phyloP scores from a whole-genome alignment of 2,329 filamentous ascomycete species.

The Magnaporthiopsis rhizophila region DNA sequence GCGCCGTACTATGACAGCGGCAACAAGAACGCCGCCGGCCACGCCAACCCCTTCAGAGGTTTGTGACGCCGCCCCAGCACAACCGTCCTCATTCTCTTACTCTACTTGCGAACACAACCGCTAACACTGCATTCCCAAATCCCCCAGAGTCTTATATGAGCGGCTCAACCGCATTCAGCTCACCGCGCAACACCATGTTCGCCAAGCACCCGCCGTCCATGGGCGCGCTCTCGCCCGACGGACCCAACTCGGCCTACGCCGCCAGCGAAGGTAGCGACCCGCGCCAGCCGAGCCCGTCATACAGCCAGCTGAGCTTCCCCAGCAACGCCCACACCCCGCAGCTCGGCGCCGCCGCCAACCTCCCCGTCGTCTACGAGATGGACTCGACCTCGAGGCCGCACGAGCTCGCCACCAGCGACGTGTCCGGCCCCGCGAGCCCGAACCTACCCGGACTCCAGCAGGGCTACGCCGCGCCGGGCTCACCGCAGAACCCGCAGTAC shows the following conservation, averaged over 20 bases:
- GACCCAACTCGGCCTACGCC: neutral
- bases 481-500: neutral
- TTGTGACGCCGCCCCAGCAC: neutral
- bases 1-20: neutral
- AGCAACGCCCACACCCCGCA: neutral
- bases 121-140: neutral
- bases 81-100: no score
- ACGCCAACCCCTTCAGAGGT: constrained; percentile 1
- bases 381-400: constrained; percentile 1
- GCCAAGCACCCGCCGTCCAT: neutral
- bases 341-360: neutral
- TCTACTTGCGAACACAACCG: neutral
- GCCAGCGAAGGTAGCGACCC: neutral
- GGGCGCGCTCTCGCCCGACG: neutral
- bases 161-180: neutral
- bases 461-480: neutral
- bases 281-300: constrained; percentile 1
- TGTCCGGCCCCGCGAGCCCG: neutral
- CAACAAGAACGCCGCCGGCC: neutral
- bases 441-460: neutral
- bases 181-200: neutral
- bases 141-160: constrained; percentile 4
- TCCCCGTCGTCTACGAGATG: constrained; percentile 6
- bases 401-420: neutral
- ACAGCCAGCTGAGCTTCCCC: constrained; percentile 1